Percentiles rank a stretch among this genome's conserved stretches.
phyloP scores from a whole-genome alignment of 2,329 filamentous ascomycete genomes.

The Ceratocystis lukuohia region DNA sequence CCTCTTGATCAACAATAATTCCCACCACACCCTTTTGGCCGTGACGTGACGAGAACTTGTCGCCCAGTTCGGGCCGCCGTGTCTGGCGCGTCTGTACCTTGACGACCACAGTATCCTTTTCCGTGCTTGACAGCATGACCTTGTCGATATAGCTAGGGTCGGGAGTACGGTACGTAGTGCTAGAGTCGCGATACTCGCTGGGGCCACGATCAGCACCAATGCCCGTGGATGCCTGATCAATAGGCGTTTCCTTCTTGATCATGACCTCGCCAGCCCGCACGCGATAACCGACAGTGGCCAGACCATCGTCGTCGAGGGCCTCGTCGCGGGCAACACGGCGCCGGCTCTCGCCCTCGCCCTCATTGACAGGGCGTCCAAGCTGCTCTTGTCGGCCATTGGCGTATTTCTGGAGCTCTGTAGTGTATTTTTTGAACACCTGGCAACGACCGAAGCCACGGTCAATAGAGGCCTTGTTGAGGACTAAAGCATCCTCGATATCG shows the following conservation, averaged over 20 bases:
- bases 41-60: constrained; percentile 98
- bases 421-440: constrained; percentile 94
- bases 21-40: constrained; percentile 97
- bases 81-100: constrained; percentile 97
- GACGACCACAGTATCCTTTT: constrained; percentile 72
- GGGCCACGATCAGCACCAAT: constrained; percentile 53
- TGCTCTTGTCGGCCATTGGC: constrained; percentile 61
- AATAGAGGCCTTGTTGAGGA: constrained; percentile 89
- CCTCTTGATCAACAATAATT: constrained; percentile 90
- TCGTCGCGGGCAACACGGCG: constrained; percentile 53
- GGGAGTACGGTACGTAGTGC: constrained; percentile 66
- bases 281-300: constrained; percentile 73
- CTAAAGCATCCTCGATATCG: constrained; percentile 96
- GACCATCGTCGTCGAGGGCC: constrained; percentile 68
- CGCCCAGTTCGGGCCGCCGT: constrained; percentile 81
- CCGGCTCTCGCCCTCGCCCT: constrained; percentile 48
- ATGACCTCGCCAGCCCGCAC: constrained; percentile 71
- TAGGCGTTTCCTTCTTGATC: constrained; percentile 76
- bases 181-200: constrained; percentile 52
- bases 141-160: constrained; percentile 90
- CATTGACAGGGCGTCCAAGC: constrained; percentile 43
- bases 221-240: constrained; percentile 60
- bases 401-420: constrained; percentile 75
- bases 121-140: constrained; percentile 82
- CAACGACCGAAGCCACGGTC: constrained; percentile 93